These are phyloP conservation scores for Globisporangium camurandrum DNA, from an alignment of 352 stramenopile species.

Conservation along the genomic window DNA sequence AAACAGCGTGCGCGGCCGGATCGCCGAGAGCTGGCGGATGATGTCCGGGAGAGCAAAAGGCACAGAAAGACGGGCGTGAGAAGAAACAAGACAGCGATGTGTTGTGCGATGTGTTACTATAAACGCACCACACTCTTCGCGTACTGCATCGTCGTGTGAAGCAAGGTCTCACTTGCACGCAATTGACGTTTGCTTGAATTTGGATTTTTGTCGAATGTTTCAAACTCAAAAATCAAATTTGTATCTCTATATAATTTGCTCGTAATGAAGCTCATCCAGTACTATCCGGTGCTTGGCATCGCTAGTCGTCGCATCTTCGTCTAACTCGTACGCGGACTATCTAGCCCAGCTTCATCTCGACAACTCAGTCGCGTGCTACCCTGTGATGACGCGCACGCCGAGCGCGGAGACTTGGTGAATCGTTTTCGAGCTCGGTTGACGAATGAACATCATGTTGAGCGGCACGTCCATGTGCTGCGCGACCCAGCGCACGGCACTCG, in stretches of 20 bases:
- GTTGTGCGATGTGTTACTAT: neutral
- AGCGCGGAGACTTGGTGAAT: conserved; percentile 74
- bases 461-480: conserved; percentile 58
- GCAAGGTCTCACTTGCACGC: neutral
- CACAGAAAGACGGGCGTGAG: neutral
- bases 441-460: conserved; percentile 90
- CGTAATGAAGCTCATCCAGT: too few species aligned
- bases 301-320: too few species aligned
- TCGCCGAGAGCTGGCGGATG: conserved; percentile 23
- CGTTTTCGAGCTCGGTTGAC: conserved; percentile 63
- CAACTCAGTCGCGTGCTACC: too few species aligned
- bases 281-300: too few species aligned
- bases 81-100: neutral
- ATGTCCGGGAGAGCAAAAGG: neutral
- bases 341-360: too few species aligned
- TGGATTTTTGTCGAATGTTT: too few species aligned
- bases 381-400: conserved; percentile 80
- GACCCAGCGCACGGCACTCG: conserved; percentile 78
- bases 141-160: conserved; percentile 32
- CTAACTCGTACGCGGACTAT: too few species aligned
- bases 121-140: conserved; percentile 45
- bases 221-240: too few species aligned
- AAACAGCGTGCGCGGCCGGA: conserved; percentile 54
- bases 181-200: too few species aligned
- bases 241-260: too few species aligned